Conservation (phyloP, 2,329 filamentous ascomycete genomes). For the Trichoderma sp. region DNA sequence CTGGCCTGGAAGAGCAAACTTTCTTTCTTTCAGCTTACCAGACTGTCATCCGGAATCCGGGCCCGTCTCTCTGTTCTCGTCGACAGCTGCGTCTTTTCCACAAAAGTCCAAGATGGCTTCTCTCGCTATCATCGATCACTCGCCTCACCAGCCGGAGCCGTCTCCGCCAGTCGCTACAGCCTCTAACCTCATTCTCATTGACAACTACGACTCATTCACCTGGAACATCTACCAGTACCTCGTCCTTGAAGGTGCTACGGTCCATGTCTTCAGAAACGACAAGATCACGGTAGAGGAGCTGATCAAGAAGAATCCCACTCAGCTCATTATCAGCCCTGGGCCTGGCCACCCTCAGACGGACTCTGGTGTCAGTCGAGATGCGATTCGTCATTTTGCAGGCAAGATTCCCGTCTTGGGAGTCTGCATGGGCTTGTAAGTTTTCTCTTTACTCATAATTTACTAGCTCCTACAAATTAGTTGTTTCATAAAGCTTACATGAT, state of each 20-base stretch:
- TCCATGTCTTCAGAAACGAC: constrained; percentile 90
- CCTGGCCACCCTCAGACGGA: constrained; percentile 91
- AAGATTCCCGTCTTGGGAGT: constrained; percentile 97
- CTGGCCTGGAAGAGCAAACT: background rate
- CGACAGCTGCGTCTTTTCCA: background rate
- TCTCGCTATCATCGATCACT: constrained; percentile 69
- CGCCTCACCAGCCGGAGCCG: constrained; percentile 78
- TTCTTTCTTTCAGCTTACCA: constrained; percentile 1
- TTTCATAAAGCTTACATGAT: constrained; percentile 10
- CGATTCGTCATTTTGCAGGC: constrained; percentile 86
- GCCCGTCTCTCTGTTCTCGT: background rate
- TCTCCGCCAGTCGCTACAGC: constrained; percentile 74
- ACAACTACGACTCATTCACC: constrained; percentile 99
- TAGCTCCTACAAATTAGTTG: background rate
- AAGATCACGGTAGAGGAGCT: constrained; percentile 84
- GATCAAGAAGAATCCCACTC: constrained; percentile 80
- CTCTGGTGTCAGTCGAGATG: constrained; percentile 89
- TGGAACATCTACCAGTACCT: constrained; percentile 99
- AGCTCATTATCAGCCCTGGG: constrained; percentile 91
- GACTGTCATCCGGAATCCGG: background rate
- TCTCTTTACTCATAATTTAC: background rate
- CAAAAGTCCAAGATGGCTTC: constrained; percentile 48
- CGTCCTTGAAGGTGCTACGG: constrained; percentile 88
- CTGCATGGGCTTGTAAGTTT: constrained; percentile 91
- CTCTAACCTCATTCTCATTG: constrained; percentile 89